Percentiles rank a stretch among this genome's conserved stretches.
phyloP scores from a whole-genome alignment of 169 alveolate species.

The Eimeria tenella region DNA sequence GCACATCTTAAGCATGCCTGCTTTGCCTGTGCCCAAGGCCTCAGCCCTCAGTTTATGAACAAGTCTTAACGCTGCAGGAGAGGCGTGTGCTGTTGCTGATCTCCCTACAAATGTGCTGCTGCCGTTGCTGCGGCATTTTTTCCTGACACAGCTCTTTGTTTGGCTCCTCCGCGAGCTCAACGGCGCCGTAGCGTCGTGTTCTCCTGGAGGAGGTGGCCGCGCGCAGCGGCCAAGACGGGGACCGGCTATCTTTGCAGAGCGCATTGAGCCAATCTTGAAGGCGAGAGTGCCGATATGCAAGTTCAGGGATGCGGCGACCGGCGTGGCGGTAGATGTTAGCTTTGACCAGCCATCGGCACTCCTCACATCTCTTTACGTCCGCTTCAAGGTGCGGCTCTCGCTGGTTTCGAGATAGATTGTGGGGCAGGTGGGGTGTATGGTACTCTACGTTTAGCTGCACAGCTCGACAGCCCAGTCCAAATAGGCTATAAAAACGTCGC shows the following conservation, averaged over 20 bases:
- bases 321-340: constrained; percentile 82
- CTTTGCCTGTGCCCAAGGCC: too few species aligned
- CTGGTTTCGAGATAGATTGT: background rate
- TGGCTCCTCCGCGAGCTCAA: constrained; percentile 28
- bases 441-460: too few species aligned
- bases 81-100: too few species aligned
- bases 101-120: background rate
- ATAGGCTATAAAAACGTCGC: too few species aligned
- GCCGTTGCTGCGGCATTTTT: background rate
- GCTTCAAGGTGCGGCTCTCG: constrained; percentile 31
- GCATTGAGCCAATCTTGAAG: constrained; percentile 44
- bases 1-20: background rate
- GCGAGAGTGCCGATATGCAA: constrained; percentile 84
- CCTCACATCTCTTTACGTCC: constrained; percentile 79
- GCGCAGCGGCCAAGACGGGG: background rate
- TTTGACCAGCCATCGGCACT: constrained; percentile 82
- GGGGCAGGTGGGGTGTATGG: background rate
- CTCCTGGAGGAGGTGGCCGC: background rate
- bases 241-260: background rate
- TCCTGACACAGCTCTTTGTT: background rate
- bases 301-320: constrained; percentile 82
- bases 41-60: too few species aligned
- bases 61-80: too few species aligned
- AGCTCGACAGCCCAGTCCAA: too few species aligned
- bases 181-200: background rate